These are phyloP conservation scores for Fusarium clavum DNA, from an alignment of 2,329 filamentous ascomycete genomes.

Conservation along the genomic window DNA sequence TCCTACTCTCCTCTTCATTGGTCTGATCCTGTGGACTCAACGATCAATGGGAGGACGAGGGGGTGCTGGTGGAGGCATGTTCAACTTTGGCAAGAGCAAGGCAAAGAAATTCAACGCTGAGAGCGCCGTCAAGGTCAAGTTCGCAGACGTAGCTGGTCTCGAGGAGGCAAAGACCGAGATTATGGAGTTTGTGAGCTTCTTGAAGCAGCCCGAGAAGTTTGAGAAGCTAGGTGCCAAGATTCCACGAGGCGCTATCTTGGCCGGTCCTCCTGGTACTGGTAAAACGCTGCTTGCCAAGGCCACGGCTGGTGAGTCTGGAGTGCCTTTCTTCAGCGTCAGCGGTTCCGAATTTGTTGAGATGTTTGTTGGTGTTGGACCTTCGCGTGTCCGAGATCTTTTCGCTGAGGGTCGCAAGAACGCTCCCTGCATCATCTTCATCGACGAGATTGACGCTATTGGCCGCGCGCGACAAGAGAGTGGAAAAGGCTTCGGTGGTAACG, in stretches of 20 bases:
- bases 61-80: slow-evolving; percentile 79
- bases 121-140: slow-evolving; percentile 95
- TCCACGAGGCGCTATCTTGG: slow-evolving; percentile 93
- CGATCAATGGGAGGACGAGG: slow-evolving; percentile 77
- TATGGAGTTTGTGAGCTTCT: slow-evolving; percentile 98
- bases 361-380: slow-evolving; percentile 98
- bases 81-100: slow-evolving; percentile 94
- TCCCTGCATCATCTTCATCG: slow-evolving; percentile 99
- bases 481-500: slow-evolving; percentile 82
- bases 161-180: slow-evolving; percentile 98
- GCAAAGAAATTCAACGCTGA: slow-evolving; percentile 99
- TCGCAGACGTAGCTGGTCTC: slow-evolving; percentile 95
- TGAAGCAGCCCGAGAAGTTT: slow-evolving; percentile 93
- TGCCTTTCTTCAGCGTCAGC: slow-evolving; percentile 98
- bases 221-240: slow-evolving; percentile 97
- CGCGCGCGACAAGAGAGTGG: slow-evolving; percentile 86
- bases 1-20: slow-evolving; percentile 87
- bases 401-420: slow-evolving; percentile 94
- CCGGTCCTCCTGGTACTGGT: slow-evolving; percentile 97
- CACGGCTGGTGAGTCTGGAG: slow-evolving; percentile 94
- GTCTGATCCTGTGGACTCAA: slow-evolving; percentile 82
- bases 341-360: slow-evolving; percentile 99
- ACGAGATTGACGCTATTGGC: slow-evolving; percentile 98
- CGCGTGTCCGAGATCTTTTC: slow-evolving; percentile 93
- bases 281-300: slow-evolving; percentile 98